A percentile compares a stretch with the other conserved stretches of the same genome.
Evolutionary conservation across 805 yeast species (phyloP).

Genomic region (Saccharomycopsis olivae): DNA sequence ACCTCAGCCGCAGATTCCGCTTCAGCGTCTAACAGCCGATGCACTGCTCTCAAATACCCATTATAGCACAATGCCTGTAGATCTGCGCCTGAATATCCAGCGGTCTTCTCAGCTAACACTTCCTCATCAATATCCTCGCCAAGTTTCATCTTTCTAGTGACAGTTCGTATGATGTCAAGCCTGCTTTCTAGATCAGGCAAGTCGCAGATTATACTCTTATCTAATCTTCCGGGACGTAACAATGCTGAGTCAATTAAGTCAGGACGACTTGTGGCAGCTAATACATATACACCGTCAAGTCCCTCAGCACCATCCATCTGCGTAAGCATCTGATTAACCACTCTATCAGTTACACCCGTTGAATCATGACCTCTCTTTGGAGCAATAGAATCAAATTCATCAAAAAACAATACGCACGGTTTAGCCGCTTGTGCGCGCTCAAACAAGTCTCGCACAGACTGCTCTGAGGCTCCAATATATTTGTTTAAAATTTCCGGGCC

Average conservation of each 20-base stretch:
- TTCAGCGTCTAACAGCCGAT: constrained; percentile 46
- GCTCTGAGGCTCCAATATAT: constrained; percentile 96
- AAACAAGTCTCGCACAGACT: constrained; percentile 83
- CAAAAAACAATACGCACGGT: constrained; percentile 88
- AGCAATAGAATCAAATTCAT: constrained; percentile 94
- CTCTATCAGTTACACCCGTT: constrained; percentile 95
- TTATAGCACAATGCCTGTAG: constrained; percentile 86
- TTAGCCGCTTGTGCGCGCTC: constrained; percentile 92
- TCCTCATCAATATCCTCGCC: constrained; percentile 38
- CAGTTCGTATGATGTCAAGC: constrained; percentile 53
- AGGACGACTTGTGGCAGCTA: constrained; percentile 95
- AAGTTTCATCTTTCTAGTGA: constrained; percentile 52
- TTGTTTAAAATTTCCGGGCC: constrained; percentile 95
- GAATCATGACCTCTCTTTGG: constrained; percentile 98
- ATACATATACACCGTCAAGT: constrained; percentile 87
- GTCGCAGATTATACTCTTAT: constrained; percentile 83
- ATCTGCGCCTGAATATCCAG: constrained; percentile 91
- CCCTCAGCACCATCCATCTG: constrained; percentile 99
- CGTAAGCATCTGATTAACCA: constrained; percentile 91
- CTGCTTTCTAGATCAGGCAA: constrained; percentile 69
- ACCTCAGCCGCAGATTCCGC: constrained; percentile 14
- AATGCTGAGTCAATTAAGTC: constrained; percentile 93
- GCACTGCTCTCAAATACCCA: constrained; percentile 82
- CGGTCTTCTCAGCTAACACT: constrained; percentile 46
- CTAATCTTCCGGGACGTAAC: constrained; percentile 91